phyloP scores from a whole-genome alignment of 345 rosid genomes.

The Durio zibethinus region DNA sequence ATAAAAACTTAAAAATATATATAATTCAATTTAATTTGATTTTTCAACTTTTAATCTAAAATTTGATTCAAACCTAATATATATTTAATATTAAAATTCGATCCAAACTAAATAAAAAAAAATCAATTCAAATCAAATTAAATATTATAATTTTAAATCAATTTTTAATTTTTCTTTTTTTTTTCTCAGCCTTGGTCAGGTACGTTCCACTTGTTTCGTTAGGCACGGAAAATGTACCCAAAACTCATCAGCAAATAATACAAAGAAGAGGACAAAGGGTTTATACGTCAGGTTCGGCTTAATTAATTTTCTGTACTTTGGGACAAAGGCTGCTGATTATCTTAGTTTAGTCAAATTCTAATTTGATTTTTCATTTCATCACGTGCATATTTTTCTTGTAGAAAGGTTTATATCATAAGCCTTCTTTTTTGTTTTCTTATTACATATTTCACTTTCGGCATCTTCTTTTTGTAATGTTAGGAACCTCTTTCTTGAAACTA shows the following conservation, averaged over 20 bases:
- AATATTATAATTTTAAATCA: too few species aligned
- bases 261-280: background rate
- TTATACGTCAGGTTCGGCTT: background rate
- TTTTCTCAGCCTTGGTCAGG: too few species aligned
- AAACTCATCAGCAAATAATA: background rate
- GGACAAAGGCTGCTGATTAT: background rate
- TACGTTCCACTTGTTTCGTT: background rate
- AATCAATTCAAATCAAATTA: too few species aligned
- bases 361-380: background rate
- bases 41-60: too few species aligned
- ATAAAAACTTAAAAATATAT: too few species aligned
- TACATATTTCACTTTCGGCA: background rate
- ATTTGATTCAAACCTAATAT: too few species aligned
- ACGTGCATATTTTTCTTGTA: background rate
- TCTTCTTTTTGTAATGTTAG: background rate
- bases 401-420: background rate
- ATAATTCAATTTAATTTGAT: too few species aligned
- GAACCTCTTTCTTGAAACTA: too few species aligned
- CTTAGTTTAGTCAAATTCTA: background rate
- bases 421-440: background rate
- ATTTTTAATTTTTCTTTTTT: too few species aligned
- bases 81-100: too few species aligned
- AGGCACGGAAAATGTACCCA: background rate
- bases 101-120: too few species aligned
- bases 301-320: background rate